Base-by-base conservation (phyloP, 805 yeast species). In the Yarrowia sp. region DNA sequence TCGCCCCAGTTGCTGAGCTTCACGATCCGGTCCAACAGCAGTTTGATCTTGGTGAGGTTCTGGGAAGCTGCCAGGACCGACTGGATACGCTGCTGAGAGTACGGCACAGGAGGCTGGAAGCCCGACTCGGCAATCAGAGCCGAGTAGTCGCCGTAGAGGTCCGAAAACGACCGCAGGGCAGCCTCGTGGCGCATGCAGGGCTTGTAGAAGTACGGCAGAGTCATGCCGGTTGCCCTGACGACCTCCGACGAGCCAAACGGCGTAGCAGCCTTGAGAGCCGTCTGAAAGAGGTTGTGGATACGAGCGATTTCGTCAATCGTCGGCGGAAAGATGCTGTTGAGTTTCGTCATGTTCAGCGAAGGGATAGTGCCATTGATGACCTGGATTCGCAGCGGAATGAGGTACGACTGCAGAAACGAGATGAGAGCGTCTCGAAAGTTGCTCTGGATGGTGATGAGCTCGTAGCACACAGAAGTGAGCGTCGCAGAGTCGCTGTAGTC, bases 141-240 rank as follows among this genome's bases (percentile, higher is more conserved):
- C 8, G 82, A 73, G 68, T 87, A 83, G 2, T 76, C 77, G 33
- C 79, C 80, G 24, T 86, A 78, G 43, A 80, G 82, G 17, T 78
- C 71, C 17, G 83, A 78, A 72, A 91, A 91, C 66, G 83, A 82
- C 71, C 86, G 87, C 12, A 95, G 85, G 19, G 97, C 97, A 9
- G 97, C 97, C 77, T 93, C 97, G 77, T 94, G 98, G 68, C 98
- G 82, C 82, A 92, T 91, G 72, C 90, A 91, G 0, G 98, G 97
- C 74, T 92, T 91, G 79, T 91, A 94, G 76, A 92, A 94, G 76
- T 91, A 92, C 0, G 98, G 97, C 15, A 94, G 82, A 0, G 95
- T 87, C 64, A 86, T 83, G 3, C 92, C 95, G 74, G 96, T 85
- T 0, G 94, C 97, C 70, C 85, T 87, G 69, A 94, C 77, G 3